These are phyloP conservation scores for Xylaria bambusicola DNA, from an alignment of 495 filamentous ascomycete species.

Conservation along the genomic window DNA sequence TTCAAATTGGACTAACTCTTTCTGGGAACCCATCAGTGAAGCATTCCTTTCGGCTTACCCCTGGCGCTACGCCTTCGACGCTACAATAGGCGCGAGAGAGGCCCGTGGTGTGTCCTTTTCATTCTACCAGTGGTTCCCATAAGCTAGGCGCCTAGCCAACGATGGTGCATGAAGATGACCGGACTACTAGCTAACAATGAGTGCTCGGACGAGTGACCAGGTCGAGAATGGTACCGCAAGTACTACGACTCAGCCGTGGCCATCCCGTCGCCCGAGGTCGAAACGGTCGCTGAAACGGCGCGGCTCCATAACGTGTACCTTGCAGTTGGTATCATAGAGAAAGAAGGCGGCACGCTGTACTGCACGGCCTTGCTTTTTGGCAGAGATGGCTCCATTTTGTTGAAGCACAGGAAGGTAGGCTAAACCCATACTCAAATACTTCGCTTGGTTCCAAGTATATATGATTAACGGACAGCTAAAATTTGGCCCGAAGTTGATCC, in stretches of 20 bases:
- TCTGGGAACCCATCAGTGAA: slow-evolving; percentile 26
- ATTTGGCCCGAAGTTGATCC: slow-evolving; percentile 34
- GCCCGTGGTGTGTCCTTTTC: slow-evolving; percentile 33
- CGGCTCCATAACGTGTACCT: slow-evolving; percentile 37
- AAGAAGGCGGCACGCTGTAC: slow-evolving; percentile 44
- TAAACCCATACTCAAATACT: background rate
- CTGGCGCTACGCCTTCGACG: slow-evolving; percentile 47
- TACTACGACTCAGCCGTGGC: slow-evolving; percentile 41
- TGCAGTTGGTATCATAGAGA: slow-evolving; percentile 45
- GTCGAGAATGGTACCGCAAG: slow-evolving; percentile 44
- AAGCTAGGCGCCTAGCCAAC: background rate
- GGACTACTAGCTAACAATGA: background rate
- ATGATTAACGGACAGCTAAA: background rate
- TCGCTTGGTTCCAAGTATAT: background rate
- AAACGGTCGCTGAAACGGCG: slow-evolving; percentile 35
- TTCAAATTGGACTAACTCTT: background rate
- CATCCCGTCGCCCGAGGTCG: slow-evolving; percentile 38
- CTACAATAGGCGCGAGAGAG: slow-evolving; percentile 44
- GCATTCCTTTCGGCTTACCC: slow-evolving; percentile 46
- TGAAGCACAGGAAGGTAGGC: slow-evolving; percentile 43
- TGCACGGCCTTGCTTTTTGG: slow-evolving; percentile 41
- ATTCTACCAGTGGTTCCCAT: background rate
- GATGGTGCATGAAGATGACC: background rate
- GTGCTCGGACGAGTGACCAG: slow-evolving; percentile 16
- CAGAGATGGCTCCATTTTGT: slow-evolving; percentile 36